A percentile compares a stretch with the other conserved stretches of the same genome.
Conservation (phyloP, 345 rosid species). For the Carallia brachiata region DNA sequence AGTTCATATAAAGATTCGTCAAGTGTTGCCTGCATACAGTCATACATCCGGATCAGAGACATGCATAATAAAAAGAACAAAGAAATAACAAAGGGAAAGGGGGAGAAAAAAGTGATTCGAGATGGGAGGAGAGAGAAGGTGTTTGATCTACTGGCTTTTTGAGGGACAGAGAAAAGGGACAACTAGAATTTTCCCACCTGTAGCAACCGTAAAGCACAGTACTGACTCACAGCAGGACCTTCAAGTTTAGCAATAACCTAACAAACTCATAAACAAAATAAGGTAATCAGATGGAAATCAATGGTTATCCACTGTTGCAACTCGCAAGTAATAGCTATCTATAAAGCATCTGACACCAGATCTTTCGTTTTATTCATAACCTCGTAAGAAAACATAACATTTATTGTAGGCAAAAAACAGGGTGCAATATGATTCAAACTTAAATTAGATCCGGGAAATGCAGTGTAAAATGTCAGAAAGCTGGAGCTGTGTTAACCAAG, state of each 20-base stretch:
- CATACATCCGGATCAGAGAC: slow-evolving; percentile 17
- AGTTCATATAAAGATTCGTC: slow-evolving; percentile 97
- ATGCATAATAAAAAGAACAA: slow-evolving; percentile 10
- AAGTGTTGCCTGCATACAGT: slow-evolving; percentile 78
- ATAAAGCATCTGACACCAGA: background rate
- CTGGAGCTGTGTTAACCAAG: background rate
- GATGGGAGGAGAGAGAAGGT: no score
- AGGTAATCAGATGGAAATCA: background rate
- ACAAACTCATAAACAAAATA: slow-evolving; percentile 15
- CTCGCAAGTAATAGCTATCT: background rate
- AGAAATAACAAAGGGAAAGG: background rate
- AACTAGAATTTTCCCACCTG: slow-evolving; percentile 49
- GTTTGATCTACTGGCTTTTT: no score
- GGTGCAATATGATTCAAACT: no score
- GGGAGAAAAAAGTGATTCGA: background rate
- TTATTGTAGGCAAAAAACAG: background rate
- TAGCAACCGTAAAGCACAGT: slow-evolving; percentile 84
- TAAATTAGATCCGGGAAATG: no score
- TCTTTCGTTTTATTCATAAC: background rate
- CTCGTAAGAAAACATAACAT: background rate
- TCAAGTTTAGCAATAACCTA: slow-evolving; percentile 98
- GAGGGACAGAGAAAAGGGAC: background rate
- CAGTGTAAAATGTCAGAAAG: no score
- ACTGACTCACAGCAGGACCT: slow-evolving; percentile 98
- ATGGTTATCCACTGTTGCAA: background rate